Conservation (phyloP, 306 rosid genomes). For the Rosa multiflora region DNA sequence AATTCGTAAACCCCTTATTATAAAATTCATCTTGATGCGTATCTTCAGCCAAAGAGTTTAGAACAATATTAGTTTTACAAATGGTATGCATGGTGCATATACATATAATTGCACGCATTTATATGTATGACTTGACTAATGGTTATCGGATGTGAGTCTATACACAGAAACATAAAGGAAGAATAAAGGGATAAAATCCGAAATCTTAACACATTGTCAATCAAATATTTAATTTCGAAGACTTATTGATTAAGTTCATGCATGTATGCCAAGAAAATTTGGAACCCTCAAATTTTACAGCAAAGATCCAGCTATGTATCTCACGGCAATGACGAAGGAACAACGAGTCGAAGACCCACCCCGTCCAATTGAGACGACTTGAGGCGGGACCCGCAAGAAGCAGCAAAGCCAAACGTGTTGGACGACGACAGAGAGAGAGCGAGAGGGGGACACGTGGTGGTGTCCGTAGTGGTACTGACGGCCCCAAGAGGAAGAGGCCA, state of each 20-base stretch:
- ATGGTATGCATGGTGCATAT: too few species aligned
- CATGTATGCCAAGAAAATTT: not conserved
- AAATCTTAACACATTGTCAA: not conserved
- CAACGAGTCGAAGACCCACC: slow-evolving; percentile 1
- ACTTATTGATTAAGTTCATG: not conserved
- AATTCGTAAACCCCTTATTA: too few species aligned
- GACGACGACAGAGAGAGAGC: not conserved
- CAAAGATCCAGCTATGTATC: slow-evolving; percentile 14
- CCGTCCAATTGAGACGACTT: not conserved
- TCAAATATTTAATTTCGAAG: not conserved
- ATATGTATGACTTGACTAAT: too few species aligned
- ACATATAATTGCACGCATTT: too few species aligned
- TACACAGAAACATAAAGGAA: too few species aligned
- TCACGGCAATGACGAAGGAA: not conserved
- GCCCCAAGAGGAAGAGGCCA: slow-evolving; percentile 20
- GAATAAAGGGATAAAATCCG: too few species aligned
- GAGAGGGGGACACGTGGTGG: slow-evolving; percentile 37
- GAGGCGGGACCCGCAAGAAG: not conserved
- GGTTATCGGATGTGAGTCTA: too few species aligned
- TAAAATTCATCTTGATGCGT: too few species aligned
- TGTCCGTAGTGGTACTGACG: not conserved
- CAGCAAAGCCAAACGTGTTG: slow-evolving; percentile 18
- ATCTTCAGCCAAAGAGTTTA: not conserved
- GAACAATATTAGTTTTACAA: too few species aligned
- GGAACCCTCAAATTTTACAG: not conserved